Percentiles rank a stretch among this genome's conserved stretches.
These are phyloP conservation scores for Phytophthora pini DNA, from an alignment of 352 stramenopile species.

Conservation along the genomic window DNA sequence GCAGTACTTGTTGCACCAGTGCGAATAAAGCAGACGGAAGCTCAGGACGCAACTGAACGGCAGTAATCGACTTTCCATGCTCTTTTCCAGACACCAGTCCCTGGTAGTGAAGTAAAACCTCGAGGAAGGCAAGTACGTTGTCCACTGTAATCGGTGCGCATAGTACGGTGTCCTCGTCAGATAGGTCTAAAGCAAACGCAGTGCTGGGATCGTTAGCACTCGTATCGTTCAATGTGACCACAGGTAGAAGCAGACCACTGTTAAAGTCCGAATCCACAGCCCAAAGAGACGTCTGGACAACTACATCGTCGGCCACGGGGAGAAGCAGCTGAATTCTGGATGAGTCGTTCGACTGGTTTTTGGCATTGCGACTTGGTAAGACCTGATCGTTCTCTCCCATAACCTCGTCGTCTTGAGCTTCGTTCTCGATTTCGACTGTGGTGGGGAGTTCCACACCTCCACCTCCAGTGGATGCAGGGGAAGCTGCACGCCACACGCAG, in stretches of 20 bases:
- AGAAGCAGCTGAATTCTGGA: constrained; percentile 30
- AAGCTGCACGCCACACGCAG: constrained; percentile 64
- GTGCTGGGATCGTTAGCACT: constrained; percentile 40
- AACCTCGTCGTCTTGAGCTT: constrained; percentile 31
- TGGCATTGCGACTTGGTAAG: constrained; percentile 13
- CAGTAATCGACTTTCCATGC: background rate
- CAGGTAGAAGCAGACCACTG: constrained; percentile 55
- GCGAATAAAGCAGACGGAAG: constrained; percentile 72
- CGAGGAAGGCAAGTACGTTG: constrained; percentile 71
- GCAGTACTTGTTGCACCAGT: constrained; percentile 74
- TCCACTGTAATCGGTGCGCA: constrained; percentile 66
- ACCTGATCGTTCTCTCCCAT: constrained; percentile 18
- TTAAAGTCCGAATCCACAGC: constrained; percentile 70
- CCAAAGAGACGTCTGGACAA: constrained; percentile 78
- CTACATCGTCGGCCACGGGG: constrained; percentile 51
- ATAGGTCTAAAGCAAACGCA: constrained; percentile 65
- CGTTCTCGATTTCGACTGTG: constrained; percentile 43
- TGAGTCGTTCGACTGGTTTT: constrained; percentile 48
- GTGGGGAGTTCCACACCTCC: constrained; percentile 39
- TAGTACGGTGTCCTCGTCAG: constrained; percentile 78
- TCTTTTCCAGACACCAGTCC: constrained; percentile 20
- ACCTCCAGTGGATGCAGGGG: constrained; percentile 36
- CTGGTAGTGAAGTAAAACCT: constrained; percentile 63
- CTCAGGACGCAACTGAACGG: constrained; percentile 53
- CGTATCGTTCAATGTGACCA: constrained; percentile 66